These are phyloP conservation scores for Candida neerlandica DNA, from an alignment of 1,139 yeast species.

Conservation along the genomic window DNA sequence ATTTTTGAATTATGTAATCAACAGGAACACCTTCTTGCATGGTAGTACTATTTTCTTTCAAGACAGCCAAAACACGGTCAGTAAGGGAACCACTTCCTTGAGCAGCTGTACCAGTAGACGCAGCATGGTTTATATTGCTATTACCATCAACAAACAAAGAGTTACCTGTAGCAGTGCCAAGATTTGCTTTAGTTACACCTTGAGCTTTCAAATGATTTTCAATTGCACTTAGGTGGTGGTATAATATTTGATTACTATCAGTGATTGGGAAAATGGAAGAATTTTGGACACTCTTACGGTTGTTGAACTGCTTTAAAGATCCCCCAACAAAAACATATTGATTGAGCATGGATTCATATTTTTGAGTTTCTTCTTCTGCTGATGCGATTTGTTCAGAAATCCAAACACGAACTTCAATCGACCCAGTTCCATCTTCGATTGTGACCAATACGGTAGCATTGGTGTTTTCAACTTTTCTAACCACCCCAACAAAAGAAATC, in stretches of 20 bases:
- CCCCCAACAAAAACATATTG: constrained; percentile 74
- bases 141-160: constrained; percentile 46
- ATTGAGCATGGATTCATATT: constrained; percentile 28
- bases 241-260: constrained; percentile 74
- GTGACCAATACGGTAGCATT: constrained; percentile 57
- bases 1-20: constrained; percentile 57
- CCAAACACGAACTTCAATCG: constrained; percentile 72
- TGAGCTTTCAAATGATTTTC: constrained; percentile 60
- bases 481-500: constrained; percentile 67
- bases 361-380: constrained; percentile 41
- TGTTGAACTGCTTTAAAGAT: constrained; percentile 68
- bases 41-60: constrained; percentile 52
- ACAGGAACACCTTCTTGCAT: constrained; percentile 78
- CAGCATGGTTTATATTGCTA: not conserved
- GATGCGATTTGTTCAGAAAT: constrained; percentile 51
- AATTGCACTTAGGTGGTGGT: constrained; percentile 77
- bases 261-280: constrained; percentile 60
- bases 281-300: constrained; percentile 66
- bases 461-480: constrained; percentile 59
- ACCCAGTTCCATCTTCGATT: constrained; percentile 86
- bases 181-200: constrained; percentile 27
- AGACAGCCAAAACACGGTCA: constrained; percentile 51
- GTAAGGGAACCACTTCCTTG: constrained; percentile 28
- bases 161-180: constrained; percentile 1
- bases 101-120: constrained; percentile 11